Evolutionary conservation across 441 rosid genomes (phyloP), one percentile per base, ranked within the genome.

Genomic region (Melastoma candidum): DNA sequence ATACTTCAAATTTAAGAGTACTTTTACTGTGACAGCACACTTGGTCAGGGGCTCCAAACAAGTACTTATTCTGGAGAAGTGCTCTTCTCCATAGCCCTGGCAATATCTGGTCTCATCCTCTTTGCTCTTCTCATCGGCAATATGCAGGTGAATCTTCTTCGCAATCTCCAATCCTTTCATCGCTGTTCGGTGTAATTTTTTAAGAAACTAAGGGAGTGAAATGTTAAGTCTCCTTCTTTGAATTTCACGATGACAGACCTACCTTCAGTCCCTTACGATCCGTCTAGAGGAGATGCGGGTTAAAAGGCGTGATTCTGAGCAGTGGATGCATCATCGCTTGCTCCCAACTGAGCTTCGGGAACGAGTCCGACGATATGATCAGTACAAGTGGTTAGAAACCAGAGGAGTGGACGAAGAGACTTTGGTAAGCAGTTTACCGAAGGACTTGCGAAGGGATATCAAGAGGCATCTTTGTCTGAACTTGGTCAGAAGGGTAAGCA

Each of bases 201-300:
- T 9, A 12, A 24, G 26, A 41, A 24, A 14, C 26, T 44, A 56
- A 41, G 22, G 46, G 41, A 26, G 22, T 56, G 9, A 22, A 9
- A 26, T 25, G 9, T 57, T 36, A 39, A 6, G 29, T 11, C 4
- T 56, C 58, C 51, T 29, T 5, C 47, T 26, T 62, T 49, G 57
- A 54, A 32, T 51, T 57, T 63, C 51, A 51, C 62, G 75, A 71
- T 54, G 57, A 64, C 85, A 85, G 95, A 90, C 97, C 26, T 87
- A 90, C 71, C 93, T 87, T 53, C 80, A 74, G 54, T 90, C 97
- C 49, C 83, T 90, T 46, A 78, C 88, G 0, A 68, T 90, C 69
- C 95, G 95, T 65, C 81, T 90, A 0, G 97, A 90, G 71, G 97
- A 90, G 71, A 90, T 90, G 97, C 83, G 97, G 68, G 73, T 90